Evolutionary conservation across 2,329 filamentous ascomycete genomes (phyloP).

Genomic region (Monilinia laxa): DNA sequence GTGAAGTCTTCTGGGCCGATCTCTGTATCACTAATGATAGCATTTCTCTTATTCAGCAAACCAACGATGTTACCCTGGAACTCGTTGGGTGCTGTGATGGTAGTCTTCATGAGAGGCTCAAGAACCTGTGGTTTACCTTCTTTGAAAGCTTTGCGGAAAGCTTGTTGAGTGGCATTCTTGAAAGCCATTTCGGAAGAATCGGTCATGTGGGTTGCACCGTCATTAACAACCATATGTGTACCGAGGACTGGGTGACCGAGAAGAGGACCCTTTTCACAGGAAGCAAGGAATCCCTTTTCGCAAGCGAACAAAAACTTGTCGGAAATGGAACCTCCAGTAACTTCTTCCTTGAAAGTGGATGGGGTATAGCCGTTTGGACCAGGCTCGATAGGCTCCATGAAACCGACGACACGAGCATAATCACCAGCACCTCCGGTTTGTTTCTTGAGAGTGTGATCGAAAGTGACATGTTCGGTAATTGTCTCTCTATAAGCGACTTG

Average conservation of each 20-base stretch:
- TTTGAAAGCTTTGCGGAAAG: constrained; percentile 90
- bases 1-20: constrained; percentile 93
- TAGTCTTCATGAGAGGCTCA: constrained; percentile 97
- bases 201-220: constrained; percentile 95
- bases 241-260: constrained; percentile 93
- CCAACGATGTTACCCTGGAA: constrained; percentile 97
- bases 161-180: constrained; percentile 90
- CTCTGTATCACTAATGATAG: constrained; percentile 92
- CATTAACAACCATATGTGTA: constrained; percentile 86
- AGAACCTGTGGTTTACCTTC: constrained; percentile 80
- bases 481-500: constrained; percentile 98
- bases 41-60: constrained; percentile 93
- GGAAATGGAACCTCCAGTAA: constrained; percentile 85
- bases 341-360: constrained; percentile 83
- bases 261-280: constrained; percentile 82
- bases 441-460: constrained; percentile 92
- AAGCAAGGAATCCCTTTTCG: constrained; percentile 86
- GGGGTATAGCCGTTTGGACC: constrained; percentile 52
- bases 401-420: constrained; percentile 89
- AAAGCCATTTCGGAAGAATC: constrained; percentile 98
- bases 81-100: constrained; percentile 91
- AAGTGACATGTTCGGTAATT: constrained; percentile 74
- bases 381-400: constrained; percentile 74
- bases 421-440: constrained; percentile 95
- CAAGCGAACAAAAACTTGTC: constrained; percentile 96